phyloP scores from a whole-genome alignment of 805 yeast species.

The Saturnispora sanitii region DNA sequence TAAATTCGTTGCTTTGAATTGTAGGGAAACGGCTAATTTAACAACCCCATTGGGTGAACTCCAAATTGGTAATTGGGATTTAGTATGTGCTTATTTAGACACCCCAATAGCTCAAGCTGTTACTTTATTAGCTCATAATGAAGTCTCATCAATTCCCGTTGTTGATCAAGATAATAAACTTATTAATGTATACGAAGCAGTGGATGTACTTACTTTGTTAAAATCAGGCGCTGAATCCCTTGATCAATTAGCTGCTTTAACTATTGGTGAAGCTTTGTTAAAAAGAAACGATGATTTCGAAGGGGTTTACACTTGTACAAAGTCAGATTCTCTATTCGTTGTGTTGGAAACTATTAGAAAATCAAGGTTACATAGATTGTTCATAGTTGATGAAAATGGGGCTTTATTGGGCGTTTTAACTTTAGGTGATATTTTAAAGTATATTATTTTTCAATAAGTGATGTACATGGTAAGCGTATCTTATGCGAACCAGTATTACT shows the following conservation, averaged over 20 bases:
- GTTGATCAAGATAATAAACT: slow-evolving; percentile 59
- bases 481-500: no score
- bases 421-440: slow-evolving; percentile 80
- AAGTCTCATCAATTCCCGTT: slow-evolving; percentile 91
- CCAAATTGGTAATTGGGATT: slow-evolving; percentile 45
- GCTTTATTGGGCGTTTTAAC: slow-evolving; percentile 76
- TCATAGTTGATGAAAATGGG: slow-evolving; percentile 82
- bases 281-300: slow-evolving; percentile 93
- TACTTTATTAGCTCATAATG: slow-evolving; percentile 61
- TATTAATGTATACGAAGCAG: slow-evolving; percentile 90
- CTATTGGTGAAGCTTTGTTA: slow-evolving; percentile 95
- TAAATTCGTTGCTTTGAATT: slow-evolving; percentile 90
- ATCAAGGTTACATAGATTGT: slow-evolving; percentile 82
- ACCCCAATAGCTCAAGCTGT: slow-evolving; percentile 94
- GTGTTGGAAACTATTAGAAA: slow-evolving; percentile 89
- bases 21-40: slow-evolving; percentile 84
- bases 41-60: slow-evolving; percentile 66
- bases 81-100: slow-evolving; percentile 78
- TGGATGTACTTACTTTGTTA: slow-evolving; percentile 83
- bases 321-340: slow-evolving; percentile 75
- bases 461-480: no score
- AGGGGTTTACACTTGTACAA: slow-evolving; percentile 94
- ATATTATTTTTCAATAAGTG: slow-evolving; percentile 37
- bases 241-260: no score
- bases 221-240: slow-evolving; percentile 78